These are phyloP conservation scores for Diaporthe sp. DNA, from an alignment of 2,329 filamentous ascomycete genomes.

Conservation along the genomic window DNA sequence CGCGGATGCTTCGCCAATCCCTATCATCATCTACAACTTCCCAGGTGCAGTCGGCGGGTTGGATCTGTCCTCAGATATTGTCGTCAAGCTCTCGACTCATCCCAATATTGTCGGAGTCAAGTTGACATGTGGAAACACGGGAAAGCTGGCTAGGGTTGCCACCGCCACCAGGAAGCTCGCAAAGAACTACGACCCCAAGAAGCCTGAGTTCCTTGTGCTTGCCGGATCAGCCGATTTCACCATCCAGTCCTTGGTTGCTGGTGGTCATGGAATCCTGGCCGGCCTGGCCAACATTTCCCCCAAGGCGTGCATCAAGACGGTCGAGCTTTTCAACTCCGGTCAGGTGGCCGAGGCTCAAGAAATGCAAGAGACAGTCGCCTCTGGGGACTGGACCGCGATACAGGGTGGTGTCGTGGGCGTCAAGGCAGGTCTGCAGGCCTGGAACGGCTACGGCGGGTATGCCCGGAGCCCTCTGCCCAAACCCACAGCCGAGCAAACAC, in stretches of 20 bases:
- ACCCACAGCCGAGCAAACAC: slow-evolving; percentile 61
- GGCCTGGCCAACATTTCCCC: slow-evolving; percentile 80
- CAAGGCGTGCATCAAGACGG: slow-evolving; percentile 71
- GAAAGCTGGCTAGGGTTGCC: slow-evolving; percentile 74
- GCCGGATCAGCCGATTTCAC: slow-evolving; percentile 81
- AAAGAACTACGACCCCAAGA: slow-evolving; percentile 48
- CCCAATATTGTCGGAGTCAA: slow-evolving; percentile 78
- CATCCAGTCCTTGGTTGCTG: slow-evolving; percentile 75
- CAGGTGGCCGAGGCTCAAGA: slow-evolving; percentile 70
- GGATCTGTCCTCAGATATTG: slow-evolving; percentile 73
- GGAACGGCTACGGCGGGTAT: slow-evolving; percentile 74
- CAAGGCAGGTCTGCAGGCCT: slow-evolving; percentile 76
- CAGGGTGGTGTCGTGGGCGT: slow-evolving; percentile 79
- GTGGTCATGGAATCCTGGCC: slow-evolving; percentile 78
- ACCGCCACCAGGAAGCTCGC: slow-evolving; percentile 65
- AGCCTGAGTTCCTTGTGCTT: slow-evolving; percentile 74
- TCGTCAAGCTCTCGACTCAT: slow-evolving; percentile 70
- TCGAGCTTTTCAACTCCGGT: slow-evolving; percentile 71
- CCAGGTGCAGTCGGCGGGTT: slow-evolving; percentile 73
- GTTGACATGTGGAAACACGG: slow-evolving; percentile 78
- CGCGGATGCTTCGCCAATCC: slow-evolving; percentile 72
- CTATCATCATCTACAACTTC: slow-evolving; percentile 78
- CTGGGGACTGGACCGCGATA: slow-evolving; percentile 80
- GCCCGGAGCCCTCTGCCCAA: slow-evolving; percentile 63
- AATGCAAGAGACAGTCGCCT: slow-evolving; percentile 74